A percentile compares a stretch with the other conserved stretches of the same genome.
phyloP scores from a whole-genome alignment of 1,284 basidiomycete species.

The Malassezia slooffiae region DNA sequence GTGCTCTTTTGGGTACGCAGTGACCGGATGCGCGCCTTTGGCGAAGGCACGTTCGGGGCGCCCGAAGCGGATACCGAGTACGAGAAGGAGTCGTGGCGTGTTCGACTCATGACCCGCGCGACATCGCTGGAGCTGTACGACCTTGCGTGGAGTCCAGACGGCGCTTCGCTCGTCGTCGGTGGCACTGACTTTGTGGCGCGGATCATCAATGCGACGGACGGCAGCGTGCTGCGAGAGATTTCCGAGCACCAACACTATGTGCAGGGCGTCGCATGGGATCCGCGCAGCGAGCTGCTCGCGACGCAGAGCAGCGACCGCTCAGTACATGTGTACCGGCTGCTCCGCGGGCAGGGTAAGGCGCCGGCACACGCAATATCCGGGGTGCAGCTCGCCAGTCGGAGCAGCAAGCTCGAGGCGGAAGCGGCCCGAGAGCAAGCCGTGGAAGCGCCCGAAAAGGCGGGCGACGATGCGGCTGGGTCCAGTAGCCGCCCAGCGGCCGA shows the following conservation, averaged over 20 bases:
- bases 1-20: conserved; percentile 88
- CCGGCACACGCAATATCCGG: conserved; percentile 12
- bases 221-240: conserved; percentile 38
- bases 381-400: conserved; percentile 27
- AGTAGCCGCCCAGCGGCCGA: conserved; percentile 25
- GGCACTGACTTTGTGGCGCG: conserved; percentile 91
- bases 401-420: conserved; percentile 30
- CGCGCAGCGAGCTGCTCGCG: conserved; percentile 37
- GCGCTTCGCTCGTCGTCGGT: conserved; percentile 82
- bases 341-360: conserved; percentile 11
- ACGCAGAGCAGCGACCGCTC: conserved; percentile 43
- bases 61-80: conserved; percentile 65
- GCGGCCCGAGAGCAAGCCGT: too few species aligned
- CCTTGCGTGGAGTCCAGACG: conserved; percentile 89
- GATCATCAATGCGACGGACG: conserved; percentile 64
- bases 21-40: conserved; percentile 53
- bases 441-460: too few species aligned
- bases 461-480: too few species aligned
- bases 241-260: conserved; percentile 44
- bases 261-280: conserved; percentile 46
- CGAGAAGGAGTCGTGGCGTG: conserved; percentile 92
- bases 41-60: conserved; percentile 60
- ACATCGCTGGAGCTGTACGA: conserved; percentile 71
- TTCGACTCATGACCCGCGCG: conserved; percentile 69
- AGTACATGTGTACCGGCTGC: conserved; percentile 33